Evolutionary conservation across 75 land plant genomes (phyloP).

Genomic region (Azolla pinnata): DNA sequence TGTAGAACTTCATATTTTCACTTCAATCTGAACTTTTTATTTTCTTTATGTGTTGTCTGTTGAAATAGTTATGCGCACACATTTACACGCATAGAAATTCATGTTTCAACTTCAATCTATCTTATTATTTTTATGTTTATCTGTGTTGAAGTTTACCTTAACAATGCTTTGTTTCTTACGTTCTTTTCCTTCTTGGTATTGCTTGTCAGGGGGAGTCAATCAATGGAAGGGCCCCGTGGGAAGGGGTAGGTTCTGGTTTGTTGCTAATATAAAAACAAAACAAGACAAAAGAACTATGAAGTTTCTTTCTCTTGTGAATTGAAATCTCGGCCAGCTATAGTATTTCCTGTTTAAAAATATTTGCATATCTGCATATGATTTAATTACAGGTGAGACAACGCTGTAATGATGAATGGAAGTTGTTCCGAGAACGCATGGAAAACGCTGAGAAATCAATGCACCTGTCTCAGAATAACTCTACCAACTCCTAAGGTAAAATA

Average conservation of each 20-base stretch:
- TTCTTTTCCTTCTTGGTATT: not conserved
- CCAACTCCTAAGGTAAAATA: too few species aligned
- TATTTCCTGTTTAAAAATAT: too few species aligned
- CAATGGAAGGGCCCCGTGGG: conserved; percentile 66
- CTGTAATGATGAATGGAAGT: conserved; percentile 57
- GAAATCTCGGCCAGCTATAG: too few species aligned
- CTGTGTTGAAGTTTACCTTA: not conserved
- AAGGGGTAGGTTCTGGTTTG: conserved; percentile 51
- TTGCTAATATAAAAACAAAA: not conserved
- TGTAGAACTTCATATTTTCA: too few species aligned
- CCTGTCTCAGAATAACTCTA: too few species aligned
- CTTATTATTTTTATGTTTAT: not conserved
- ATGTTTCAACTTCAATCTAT: not conserved
- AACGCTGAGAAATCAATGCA: conserved; percentile 33
- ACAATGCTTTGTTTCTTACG: not conserved
- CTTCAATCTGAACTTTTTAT: not conserved
- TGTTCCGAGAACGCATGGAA: conserved; percentile 38
- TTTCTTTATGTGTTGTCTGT: too few species aligned
- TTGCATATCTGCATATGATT: too few species aligned
- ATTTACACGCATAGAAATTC: too few species aligned
- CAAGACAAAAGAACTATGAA: not conserved
- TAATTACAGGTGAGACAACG: conserved; percentile 63
- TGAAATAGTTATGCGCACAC: too few species aligned
- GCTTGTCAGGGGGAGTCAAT: conserved; percentile 41
- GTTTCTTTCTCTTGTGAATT: too few species aligned